Conservation (phyloP, 2,329 filamentous ascomycete species). For the Pseudocercospora ulei region DNA sequence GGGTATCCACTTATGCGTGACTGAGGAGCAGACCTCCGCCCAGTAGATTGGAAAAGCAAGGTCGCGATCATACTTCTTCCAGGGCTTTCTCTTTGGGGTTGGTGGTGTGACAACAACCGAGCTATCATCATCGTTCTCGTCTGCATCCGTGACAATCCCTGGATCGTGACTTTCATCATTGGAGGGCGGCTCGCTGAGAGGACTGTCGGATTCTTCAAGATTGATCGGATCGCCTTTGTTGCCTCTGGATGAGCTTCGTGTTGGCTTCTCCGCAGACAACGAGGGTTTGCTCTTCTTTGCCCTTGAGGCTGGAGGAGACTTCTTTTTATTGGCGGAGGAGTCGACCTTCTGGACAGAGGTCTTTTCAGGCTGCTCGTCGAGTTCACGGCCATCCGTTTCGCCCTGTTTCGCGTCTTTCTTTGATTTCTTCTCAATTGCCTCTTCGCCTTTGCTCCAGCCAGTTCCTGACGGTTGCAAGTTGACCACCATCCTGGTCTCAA, state of each 20-base stretch:
- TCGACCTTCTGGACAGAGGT: too few relatives aligned
- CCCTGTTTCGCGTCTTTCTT: constrained; percentile 27
- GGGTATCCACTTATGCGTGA: constrained; percentile 66
- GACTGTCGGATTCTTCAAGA: constrained; percentile 44
- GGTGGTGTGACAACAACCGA: constrained; percentile 48
- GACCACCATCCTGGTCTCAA: constrained; percentile 74
- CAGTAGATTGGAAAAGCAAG: constrained; percentile 82
- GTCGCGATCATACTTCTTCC: constrained; percentile 59
- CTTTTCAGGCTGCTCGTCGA: constrained; percentile 6
- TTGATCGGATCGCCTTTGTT: constrained; percentile 37
- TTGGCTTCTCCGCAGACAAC: constrained; percentile 19
- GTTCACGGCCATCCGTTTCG: constrained; percentile 13
- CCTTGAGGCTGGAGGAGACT: background rate
- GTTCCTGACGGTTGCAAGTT: constrained; percentile 81
- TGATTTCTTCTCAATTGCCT: constrained; percentile 50
- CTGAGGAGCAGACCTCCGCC: constrained; percentile 77
- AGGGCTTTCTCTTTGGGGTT: constrained; percentile 37
- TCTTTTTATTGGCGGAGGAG: too few relatives aligned
- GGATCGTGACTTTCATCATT: constrained; percentile 30
- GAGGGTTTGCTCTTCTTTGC: constrained; percentile 11
- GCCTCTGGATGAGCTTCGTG: constrained; percentile 25
- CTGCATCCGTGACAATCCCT: constrained; percentile 30
- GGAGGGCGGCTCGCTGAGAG: constrained; percentile 38
- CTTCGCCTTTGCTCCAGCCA: constrained; percentile 80
- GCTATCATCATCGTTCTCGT: constrained; percentile 48